These are phyloP conservation scores for Acidiella bohemica DNA, from an alignment of 495 filamentous ascomycete species.

Conservation along the genomic window DNA sequence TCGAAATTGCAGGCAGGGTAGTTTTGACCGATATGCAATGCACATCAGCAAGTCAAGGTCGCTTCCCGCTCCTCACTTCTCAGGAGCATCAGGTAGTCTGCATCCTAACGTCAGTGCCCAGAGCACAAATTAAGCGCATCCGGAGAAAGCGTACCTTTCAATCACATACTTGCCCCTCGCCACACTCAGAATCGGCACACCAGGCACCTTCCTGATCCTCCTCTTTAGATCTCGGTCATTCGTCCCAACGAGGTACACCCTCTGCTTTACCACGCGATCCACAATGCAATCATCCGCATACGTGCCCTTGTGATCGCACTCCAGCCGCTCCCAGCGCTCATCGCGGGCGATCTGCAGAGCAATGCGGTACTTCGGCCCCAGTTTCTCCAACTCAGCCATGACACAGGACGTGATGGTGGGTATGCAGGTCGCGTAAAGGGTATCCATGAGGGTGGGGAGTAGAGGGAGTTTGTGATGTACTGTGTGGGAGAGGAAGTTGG, in stretches of 20 bases:
- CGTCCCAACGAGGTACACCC: constrained; percentile 78
- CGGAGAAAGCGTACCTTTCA: constrained; percentile 36
- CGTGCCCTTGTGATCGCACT: constrained; percentile 77
- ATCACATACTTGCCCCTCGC: constrained; percentile 80
- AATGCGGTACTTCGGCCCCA: constrained; percentile 78
- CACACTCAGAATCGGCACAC: constrained; percentile 58
- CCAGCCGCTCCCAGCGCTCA: constrained; percentile 69
- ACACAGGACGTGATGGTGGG: constrained; percentile 63
- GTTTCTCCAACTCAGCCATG: constrained; percentile 76
- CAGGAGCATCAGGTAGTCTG: too few species aligned
- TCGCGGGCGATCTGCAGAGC: constrained; percentile 86
- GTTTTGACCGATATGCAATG: too few species aligned
- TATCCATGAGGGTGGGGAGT: constrained; percentile 78
- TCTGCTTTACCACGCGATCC: constrained; percentile 64
- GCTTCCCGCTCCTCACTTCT: too few species aligned
- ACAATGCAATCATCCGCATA: constrained; percentile 97
- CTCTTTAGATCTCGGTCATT: constrained; percentile 77
- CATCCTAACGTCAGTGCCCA: too few species aligned
- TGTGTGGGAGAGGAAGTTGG: constrained; percentile 87
- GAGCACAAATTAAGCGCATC: too few species aligned
- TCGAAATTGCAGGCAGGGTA: too few species aligned
- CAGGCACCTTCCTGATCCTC: constrained; percentile 66
- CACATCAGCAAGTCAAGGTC: too few species aligned
- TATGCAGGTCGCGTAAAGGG: constrained; percentile 50
- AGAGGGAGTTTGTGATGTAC: constrained; percentile 83